Evolutionary conservation across 805 yeast species (phyloP).

Genomic region (Hanseniaspora guilliermondii): DNA sequence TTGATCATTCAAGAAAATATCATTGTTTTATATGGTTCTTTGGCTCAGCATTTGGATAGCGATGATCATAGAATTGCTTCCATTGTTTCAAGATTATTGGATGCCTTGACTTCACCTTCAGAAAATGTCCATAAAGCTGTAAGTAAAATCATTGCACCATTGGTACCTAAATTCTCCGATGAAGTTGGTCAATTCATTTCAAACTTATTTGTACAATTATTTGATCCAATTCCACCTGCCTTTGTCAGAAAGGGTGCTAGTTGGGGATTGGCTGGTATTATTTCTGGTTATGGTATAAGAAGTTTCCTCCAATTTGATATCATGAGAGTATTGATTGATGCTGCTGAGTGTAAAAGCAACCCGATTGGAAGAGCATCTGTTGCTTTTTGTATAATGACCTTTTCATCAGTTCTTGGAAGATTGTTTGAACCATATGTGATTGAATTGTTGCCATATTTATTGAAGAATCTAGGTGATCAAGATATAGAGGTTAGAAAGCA

Average conservation of each 20-base stretch:
- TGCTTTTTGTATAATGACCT: conserved; percentile 70
- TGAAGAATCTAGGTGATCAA: conserved; percentile 74
- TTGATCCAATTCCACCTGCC: conserved; percentile 31
- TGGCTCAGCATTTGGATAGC: conserved; percentile 68
- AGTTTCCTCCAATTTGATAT: conserved; percentile 66
- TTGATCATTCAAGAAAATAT: conserved; percentile 61
- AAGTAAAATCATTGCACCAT: conserved; percentile 73
- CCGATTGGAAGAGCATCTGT: conserved; percentile 73
- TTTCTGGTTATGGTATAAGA: conserved; percentile 76
- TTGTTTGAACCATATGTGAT: conserved; percentile 89
- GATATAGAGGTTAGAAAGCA: conserved; percentile 79
- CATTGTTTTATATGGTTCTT: conserved; percentile 77
- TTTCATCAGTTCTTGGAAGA: conserved; percentile 63
- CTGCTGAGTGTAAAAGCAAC: conserved; percentile 76
- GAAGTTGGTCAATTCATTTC: conserved; percentile 46
- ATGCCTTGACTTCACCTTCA: conserved; percentile 73
- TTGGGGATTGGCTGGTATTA: conserved; percentile 88
- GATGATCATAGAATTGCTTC: conserved; percentile 53
- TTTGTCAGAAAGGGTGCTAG: conserved; percentile 85
- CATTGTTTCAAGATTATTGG: conserved; percentile 57
- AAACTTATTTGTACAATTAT: conserved; percentile 45
- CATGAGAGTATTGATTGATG: conserved; percentile 60
- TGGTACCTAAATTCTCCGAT: conserved; percentile 47
- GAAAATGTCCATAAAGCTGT: conserved; percentile 84
- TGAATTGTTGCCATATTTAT: conserved; percentile 69